Evolutionary conservation across 139 green algal genomes (phyloP).

Genomic region (Eudorina sp.): DNA sequence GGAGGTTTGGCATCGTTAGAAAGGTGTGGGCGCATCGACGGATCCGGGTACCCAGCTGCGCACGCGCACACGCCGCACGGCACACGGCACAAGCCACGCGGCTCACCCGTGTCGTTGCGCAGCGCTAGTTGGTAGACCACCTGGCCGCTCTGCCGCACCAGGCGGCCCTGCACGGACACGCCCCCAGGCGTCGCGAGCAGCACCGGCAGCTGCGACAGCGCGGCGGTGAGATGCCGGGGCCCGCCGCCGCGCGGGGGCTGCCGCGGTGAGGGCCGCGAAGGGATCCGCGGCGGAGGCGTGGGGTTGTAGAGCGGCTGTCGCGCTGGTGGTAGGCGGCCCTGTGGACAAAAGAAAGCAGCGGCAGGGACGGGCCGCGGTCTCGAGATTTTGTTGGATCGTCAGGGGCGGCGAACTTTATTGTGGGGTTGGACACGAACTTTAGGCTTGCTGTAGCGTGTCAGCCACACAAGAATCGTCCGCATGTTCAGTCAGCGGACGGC

Average conservation of each 20-base stretch:
- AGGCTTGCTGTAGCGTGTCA: too few species aligned
- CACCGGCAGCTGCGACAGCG: conserved; percentile 65
- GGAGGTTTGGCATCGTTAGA: too few species aligned
- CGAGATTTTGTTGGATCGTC: background rate
- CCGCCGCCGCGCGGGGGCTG: background rate
- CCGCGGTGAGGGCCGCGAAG: conserved; percentile 55
- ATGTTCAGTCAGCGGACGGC: too few species aligned
- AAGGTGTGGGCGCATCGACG: too few species aligned
- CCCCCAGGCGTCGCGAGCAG: conserved; percentile 69
- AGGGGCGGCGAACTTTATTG: too few species aligned
- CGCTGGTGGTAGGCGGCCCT: background rate
- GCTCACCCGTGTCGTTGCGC: conserved; percentile 34
- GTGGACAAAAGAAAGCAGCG: background rate
- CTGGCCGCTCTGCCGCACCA: conserved; percentile 68
- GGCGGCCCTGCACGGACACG: conserved; percentile 74
- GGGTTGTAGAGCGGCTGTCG: background rate
- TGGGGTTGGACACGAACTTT: too few species aligned
- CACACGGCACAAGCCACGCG: too few species aligned
- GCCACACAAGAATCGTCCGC: too few species aligned
- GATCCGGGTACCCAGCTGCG: too few species aligned
- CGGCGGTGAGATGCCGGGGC: conserved; percentile 16
- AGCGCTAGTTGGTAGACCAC: conserved; percentile 39
- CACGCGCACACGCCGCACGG: too few species aligned
- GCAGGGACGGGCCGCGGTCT: background rate
- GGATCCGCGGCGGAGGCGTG: conserved; percentile 31